Evolutionary conservation across 371 early-diverging fungal genomes (phyloP).

Genomic region (Mucor lusitanicus): DNA sequence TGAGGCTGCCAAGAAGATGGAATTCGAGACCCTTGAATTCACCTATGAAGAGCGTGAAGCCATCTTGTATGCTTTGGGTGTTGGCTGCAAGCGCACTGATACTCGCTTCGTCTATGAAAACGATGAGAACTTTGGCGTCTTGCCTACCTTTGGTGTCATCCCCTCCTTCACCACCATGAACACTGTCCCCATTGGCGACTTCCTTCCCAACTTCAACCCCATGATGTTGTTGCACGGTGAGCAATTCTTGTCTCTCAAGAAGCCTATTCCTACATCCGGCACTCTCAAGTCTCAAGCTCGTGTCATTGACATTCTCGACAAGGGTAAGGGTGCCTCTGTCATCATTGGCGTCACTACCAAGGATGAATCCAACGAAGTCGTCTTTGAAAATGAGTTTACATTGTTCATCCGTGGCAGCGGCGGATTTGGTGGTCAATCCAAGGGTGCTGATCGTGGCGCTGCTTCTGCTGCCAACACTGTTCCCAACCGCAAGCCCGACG

Average conservation of each 20-base stretch:
- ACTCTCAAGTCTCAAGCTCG: slow-evolving; percentile 74
- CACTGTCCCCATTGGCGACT: slow-evolving; percentile 69
- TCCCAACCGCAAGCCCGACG: slow-evolving; percentile 87
- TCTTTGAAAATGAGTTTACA: slow-evolving; percentile 89
- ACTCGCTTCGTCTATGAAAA: slow-evolving; percentile 91
- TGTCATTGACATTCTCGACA: slow-evolving; percentile 93
- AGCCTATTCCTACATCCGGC: slow-evolving; percentile 83
- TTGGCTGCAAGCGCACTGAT: slow-evolving; percentile 89
- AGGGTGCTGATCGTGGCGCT: slow-evolving; percentile 73
- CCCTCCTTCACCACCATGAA: slow-evolving; percentile 78
- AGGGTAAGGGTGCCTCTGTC: slow-evolving; percentile 92
- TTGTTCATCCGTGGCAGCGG: slow-evolving; percentile 93
- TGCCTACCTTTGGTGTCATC: slow-evolving; percentile 94
- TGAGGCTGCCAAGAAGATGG: slow-evolving; percentile 55
- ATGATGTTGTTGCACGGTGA: slow-evolving; percentile 99
- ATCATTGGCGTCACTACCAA: slow-evolving; percentile 79
- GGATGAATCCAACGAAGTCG: slow-evolving; percentile 75
- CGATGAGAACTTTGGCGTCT: slow-evolving; percentile 70
- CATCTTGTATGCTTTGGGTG: slow-evolving; percentile 93
- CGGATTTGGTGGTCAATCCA: slow-evolving; percentile 86
- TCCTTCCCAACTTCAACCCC: slow-evolving; percentile 90
- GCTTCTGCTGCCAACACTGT: slow-evolving; percentile 73
- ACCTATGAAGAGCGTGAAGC: slow-evolving; percentile 86
- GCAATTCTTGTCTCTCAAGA: slow-evolving; percentile 88
- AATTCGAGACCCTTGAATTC: slow-evolving; percentile 49